phyloP scores from a whole-genome alignment of 495 filamentous ascomycete genomes.

The Friedmanniomyces simplex region DNA sequence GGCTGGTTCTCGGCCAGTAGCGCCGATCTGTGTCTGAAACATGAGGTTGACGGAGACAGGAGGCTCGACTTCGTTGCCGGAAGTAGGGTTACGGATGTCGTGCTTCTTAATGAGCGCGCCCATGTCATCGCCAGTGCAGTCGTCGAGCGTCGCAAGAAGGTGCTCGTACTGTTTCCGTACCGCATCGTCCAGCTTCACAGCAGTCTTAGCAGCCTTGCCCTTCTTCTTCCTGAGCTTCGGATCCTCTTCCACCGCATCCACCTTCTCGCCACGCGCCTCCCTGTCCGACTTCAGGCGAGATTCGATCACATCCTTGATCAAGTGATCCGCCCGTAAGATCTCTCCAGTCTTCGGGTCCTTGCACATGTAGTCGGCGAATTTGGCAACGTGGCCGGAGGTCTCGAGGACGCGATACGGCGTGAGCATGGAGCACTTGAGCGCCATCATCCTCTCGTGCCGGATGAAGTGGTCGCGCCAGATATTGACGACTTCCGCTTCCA shows the following conservation, averaged over 20 bases:
- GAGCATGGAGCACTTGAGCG: slow-evolving; percentile 36
- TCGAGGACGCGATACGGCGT: slow-evolving; percentile 80
- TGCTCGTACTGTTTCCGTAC: slow-evolving; percentile 58
- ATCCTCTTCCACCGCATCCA: slow-evolving; percentile 34
- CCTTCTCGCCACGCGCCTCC: slow-evolving; percentile 49
- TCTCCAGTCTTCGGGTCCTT: slow-evolving; percentile 97
- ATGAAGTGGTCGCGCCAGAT: slow-evolving; percentile 66
- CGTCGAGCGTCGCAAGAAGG: slow-evolving; percentile 58
- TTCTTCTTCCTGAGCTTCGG: slow-evolving; percentile 57
- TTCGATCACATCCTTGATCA: slow-evolving; percentile 90
- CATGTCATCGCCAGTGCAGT: slow-evolving; percentile 57
- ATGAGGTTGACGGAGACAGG: slow-evolving; percentile 65
- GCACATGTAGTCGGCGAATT: slow-evolving; percentile 99
- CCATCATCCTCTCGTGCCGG: slow-evolving; percentile 38
- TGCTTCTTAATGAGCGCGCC: slow-evolving; percentile 57
- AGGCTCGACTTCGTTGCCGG: slow-evolving; percentile 48
- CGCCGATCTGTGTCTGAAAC: slow-evolving; percentile 63
- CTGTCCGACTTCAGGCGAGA: slow-evolving; percentile 55
- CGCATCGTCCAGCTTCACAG: slow-evolving; percentile 53
- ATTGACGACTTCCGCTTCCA: slow-evolving; percentile 69
- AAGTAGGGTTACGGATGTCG: slow-evolving; percentile 53
- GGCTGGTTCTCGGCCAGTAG: slow-evolving; percentile 51
- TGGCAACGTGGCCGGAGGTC: slow-evolving; percentile 94
- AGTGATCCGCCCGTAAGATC: slow-evolving; percentile 89
- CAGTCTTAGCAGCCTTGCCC: slow-evolving; percentile 39